Base-by-base conservation (phyloP, 495 filamentous ascomycete genomes). In the Xylaria curta region DNA sequence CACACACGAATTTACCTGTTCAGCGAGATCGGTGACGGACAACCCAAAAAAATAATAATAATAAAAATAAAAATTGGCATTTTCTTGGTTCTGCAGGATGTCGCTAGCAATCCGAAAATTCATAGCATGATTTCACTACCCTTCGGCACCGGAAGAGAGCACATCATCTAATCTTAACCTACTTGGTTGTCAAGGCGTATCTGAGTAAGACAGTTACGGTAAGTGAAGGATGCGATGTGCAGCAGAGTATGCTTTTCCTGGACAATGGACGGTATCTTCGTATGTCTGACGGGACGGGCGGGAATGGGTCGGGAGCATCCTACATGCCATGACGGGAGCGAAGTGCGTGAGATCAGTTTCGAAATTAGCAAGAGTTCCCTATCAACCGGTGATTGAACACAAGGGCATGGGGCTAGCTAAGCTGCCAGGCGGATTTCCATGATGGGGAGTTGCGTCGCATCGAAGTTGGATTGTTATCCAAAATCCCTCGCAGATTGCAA, bases 11-110 rank as follows among this genome's bases (percentile, higher is more conserved):
- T 56, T 49, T 67, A 31, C 36, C 60, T 40, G 24, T 49, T 69
- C 58, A 61, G 59, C 68, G 68, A 63, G n/a, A 64, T 70, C 68
- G 68, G 68, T 64, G 60, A 46, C 56, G 9, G 47, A 40, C 68
- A 54, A 8, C 36, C 0, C 36, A 8, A 38, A 21, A 12, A 12
- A 13, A 21, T 17, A 12, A 51, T 3, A 10, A 21, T 62, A 1
- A 21, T 1, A 15, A 21, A 12, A 7, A n/a, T 9, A n/a, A 51
- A 9, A 12, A 24, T 54, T 61, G 58, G 21, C 58, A 42, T n/a
- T 42, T 67, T 56, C n/a, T 31, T 33, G 33, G 65, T 31, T 67
- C 33, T 54, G 65, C 65, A 56, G 47, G 47, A 44, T 67, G 24
- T 42, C 49, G 65, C 65, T 36, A 54, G 19, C 65, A 67, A 42